Evolutionary conservation across 768 basidiomycete species (phyloP), one percentile per base, ranked within the genome.

Genomic region (Rhizopogon salebrosus): DNA sequence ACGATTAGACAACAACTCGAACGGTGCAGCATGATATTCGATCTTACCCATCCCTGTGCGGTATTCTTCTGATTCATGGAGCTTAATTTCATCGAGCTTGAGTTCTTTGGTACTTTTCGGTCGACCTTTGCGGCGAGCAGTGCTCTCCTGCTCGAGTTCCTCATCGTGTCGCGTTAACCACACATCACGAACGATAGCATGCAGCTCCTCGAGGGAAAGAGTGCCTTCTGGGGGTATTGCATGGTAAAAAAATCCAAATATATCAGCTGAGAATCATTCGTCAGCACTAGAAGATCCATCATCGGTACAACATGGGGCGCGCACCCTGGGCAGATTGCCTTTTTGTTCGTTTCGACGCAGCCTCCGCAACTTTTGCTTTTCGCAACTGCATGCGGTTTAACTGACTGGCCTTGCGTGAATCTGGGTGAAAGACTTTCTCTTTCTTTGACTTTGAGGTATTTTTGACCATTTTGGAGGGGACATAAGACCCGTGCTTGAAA

Each of bases 371-470:
- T 64, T 84, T 90, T 20, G 75, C 75, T 59, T 88, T 89, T 55
- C 91, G 78, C 36, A 88, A 65, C 22, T 84, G 80, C 52, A 80
- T 75, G 20, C 89, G 80, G 14, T 79, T 73, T 13, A 91, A 74
- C 62, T 92, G 89, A 11, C 76, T 82, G 2, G 91, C 91, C 70
- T 92, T 93, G 55, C 91, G 78, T 20, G 91, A 93, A 42, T 85
- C 75, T 4, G 91, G 91, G 64, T 93, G 91, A 57, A 85, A 87
- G 9, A 92, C 59, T 61, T 92, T 92, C 62, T 89, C 88, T 69
- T 83, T 88, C 67, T 83, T 88, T 29, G 58, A n/a, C 40, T 35
- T 43, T 8, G 57, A 27, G 42, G 62, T 65, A 3, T 63, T 53
- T 48, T 64, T 64, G 23, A 56, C 49, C 55, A 41, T 27, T 52